Conservation (phyloP, 306 rosid species). For the Morella rubra region DNA sequence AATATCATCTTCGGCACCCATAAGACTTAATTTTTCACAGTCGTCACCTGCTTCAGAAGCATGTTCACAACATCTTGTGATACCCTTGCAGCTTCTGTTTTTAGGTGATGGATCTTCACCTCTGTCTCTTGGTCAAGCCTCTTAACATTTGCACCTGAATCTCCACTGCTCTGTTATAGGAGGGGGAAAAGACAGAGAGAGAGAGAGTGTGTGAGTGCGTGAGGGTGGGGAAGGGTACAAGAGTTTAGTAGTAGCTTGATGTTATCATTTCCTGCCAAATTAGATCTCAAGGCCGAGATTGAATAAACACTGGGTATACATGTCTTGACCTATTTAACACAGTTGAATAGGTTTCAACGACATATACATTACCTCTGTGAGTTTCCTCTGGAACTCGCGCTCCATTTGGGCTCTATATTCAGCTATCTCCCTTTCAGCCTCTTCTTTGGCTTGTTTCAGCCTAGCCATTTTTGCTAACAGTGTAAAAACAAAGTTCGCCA, state of each 20-base stretch:
- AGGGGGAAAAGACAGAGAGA: neutral
- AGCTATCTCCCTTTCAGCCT: constrained; percentile 83
- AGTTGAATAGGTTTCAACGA: neutral
- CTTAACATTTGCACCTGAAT: constrained; percentile 95
- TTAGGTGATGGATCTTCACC: constrained; percentile 62
- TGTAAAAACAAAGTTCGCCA: constrained; percentile 17
- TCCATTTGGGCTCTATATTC: constrained; percentile 82
- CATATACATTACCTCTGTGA: constrained; percentile 52
- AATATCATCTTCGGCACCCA: constrained; percentile 26
- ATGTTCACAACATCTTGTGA: constrained; percentile 69
- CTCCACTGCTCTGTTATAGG: constrained; percentile 75
- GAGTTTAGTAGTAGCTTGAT: neutral
- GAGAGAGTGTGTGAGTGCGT: neutral
- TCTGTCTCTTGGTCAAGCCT: constrained; percentile 84
- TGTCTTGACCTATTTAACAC: constrained; percentile 2
- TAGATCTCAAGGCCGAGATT: neutral
- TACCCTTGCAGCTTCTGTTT: constrained; percentile 60
- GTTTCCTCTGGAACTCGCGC: constrained; percentile 73
- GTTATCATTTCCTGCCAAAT: neutral
- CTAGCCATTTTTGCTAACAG: constrained; percentile 76
- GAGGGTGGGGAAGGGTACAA: neutral
- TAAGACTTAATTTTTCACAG: constrained; percentile 59
- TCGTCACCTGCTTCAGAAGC: constrained; percentile 76
- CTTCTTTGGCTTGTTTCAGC: constrained; percentile 93
- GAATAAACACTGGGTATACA: neutral